Evolutionary conservation across 805 yeast genomes (phyloP).

Genomic region (Saccharomycopsis fermentans): DNA sequence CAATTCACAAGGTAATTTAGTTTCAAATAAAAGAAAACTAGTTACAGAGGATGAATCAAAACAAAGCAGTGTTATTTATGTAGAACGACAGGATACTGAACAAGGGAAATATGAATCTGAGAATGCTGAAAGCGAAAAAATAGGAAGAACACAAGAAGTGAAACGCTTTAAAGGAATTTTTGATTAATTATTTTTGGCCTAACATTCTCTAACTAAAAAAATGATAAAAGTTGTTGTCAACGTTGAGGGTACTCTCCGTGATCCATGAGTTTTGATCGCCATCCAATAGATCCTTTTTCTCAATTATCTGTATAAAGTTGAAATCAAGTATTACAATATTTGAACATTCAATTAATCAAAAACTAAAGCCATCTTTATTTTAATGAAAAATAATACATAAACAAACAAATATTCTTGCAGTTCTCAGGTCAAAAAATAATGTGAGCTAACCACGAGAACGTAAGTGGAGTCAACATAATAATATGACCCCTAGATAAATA

Average conservation of each 20-base stretch:
- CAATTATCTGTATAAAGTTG: background rate
- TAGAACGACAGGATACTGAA: background rate
- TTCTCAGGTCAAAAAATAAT: background rate
- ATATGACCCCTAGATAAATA: background rate
- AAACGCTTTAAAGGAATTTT: constrained; percentile 13
- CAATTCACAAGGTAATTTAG: background rate
- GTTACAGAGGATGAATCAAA: background rate
- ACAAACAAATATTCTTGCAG: background rate
- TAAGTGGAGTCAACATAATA: background rate
- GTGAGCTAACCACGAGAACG: background rate
- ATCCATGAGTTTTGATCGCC: too few species aligned
- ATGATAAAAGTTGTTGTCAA: too few species aligned
- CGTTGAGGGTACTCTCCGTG: too few species aligned
- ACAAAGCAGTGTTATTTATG: background rate
- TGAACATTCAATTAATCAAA: background rate
- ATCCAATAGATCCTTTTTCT: background rate
- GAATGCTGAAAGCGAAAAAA: constrained; percentile 7
- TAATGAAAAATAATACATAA: background rate
- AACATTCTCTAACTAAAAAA: background rate
- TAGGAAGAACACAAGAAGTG: constrained; percentile 16
- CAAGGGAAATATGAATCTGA: background rate
- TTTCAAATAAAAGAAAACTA: background rate
- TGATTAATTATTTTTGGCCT: constrained; percentile 2
- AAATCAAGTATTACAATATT: background rate
- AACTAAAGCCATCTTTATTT: background rate